Conservation (phyloP, 768 basidiomycete genomes). For the Suillus clintonianus region DNA sequence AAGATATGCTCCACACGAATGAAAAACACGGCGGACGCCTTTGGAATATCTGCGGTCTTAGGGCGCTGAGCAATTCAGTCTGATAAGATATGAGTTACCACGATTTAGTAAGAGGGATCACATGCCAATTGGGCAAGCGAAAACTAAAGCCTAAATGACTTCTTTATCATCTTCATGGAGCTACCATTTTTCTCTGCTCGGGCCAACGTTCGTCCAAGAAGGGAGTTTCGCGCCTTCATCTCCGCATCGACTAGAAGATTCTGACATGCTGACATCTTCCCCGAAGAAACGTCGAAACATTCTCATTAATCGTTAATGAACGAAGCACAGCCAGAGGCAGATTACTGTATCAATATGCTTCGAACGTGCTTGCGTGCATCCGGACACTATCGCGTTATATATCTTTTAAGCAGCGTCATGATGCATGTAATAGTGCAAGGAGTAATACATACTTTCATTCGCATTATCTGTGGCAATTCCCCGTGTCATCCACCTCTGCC, state of each 20-base stretch:
- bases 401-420: neutral
- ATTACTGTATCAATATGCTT: neutral
- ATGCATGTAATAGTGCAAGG: neutral
- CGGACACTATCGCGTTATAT: neutral
- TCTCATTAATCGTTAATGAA: neutral
- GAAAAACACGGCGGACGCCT: neutral
- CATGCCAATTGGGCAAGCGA: neutral
- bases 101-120: conserved; percentile 1
- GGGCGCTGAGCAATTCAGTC: neutral
- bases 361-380: neutral
- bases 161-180: neutral
- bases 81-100: conserved; percentile 2
- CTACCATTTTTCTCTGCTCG: neutral
- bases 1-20: neutral
- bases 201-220: neutral
- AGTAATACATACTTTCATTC: neutral
- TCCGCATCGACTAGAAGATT: neutral
- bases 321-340: neutral
- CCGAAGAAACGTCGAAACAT: neutral
- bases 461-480: neutral
- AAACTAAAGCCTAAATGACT: neutral
- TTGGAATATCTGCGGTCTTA: neutral
- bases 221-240: neutral
- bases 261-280: neutral
- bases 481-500: neutral